phyloP scores from a whole-genome alignment of 2,329 filamentous ascomycete species.

The Pestalotiopsis sp. region DNA sequence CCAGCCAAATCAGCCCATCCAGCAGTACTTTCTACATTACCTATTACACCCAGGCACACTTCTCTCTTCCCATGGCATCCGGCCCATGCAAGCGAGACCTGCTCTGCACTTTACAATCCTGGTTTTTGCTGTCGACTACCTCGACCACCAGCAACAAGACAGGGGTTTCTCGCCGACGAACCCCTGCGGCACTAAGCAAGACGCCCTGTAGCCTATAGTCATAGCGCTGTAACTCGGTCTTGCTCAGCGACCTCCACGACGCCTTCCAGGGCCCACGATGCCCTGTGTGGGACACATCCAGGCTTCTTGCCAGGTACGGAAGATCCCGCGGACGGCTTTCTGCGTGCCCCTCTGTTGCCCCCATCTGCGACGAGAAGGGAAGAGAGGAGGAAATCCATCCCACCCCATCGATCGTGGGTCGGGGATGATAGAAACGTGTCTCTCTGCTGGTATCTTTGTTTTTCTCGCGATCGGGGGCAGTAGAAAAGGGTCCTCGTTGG shows the following conservation, averaged over 20 bases:
- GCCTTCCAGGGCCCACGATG: neutral
- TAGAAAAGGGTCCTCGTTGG: neutral
- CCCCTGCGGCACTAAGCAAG: conserved; percentile 3
- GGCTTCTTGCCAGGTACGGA: neutral
- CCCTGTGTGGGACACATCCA: neutral
- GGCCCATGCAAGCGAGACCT: neutral
- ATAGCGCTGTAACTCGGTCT: conserved; percentile 5
- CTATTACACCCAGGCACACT: neutral
- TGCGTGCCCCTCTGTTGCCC: neutral
- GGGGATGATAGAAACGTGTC: neutral
- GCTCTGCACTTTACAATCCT: neutral
- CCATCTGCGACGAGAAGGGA: neutral
- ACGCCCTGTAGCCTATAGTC: conserved; percentile 3
- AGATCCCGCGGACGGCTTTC: neutral
- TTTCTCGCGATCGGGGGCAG: neutral
- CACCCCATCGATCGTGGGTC: neutral
- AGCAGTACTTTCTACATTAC: too few relatives aligned
- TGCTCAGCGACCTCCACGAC: neutral
- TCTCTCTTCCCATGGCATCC: neutral
- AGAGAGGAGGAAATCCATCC: neutral
- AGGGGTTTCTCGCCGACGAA: neutral
- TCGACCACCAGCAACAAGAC: neutral
- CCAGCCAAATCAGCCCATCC: neutral
- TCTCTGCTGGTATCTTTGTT: neutral
- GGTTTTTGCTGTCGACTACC: neutral